Evolutionary conservation across 2,329 filamentous ascomycete species (phyloP).

Genomic region (Botrytis elliptica): DNA sequence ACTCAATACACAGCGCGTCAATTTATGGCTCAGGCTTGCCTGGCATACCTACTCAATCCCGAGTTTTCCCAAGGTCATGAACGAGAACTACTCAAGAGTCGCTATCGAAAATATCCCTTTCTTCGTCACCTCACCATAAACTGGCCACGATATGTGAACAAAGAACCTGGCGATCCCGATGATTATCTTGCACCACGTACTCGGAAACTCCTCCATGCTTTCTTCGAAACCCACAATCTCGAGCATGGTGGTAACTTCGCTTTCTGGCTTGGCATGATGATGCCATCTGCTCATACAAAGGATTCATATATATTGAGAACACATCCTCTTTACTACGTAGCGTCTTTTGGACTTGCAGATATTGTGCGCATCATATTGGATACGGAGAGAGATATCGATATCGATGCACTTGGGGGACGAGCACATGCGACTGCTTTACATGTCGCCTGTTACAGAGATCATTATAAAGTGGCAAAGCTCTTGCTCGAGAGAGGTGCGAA

Average conservation of each 20-base stretch:
- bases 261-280: conserved; percentile 30
- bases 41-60: conserved; percentile 27
- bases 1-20: conserved; percentile 23
- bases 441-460: conserved; percentile 27
- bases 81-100: background rate
- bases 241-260: conserved; percentile 27
- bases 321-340: conserved; percentile 31
- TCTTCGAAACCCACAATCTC: conserved; percentile 27
- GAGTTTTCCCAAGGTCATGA: conserved; percentile 23
- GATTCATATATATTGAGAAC: conserved; percentile 20
- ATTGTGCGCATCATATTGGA: conserved; percentile 28
- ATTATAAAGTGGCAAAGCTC: conserved; percentile 27
- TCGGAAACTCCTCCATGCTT: conserved; percentile 23
- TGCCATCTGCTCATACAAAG: conserved; percentile 20
- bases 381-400: conserved; percentile 23
- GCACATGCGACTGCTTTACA: conserved; percentile 28
- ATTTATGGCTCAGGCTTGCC: conserved; percentile 26
- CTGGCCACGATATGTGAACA: conserved; percentile 23
- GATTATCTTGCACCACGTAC: conserved; percentile 22
- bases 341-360: conserved; percentile 29
- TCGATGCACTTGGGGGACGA: conserved; percentile 29
- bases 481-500: conserved; percentile 30
- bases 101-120: conserved; percentile 23
- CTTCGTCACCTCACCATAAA: conserved; percentile 23
- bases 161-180: conserved; percentile 15